A percentile compares a stretch with the other conserved stretches of the same genome.
Conservation (phyloP, 2,329 filamentous ascomycete genomes). For the Claviceps sp. region DNA sequence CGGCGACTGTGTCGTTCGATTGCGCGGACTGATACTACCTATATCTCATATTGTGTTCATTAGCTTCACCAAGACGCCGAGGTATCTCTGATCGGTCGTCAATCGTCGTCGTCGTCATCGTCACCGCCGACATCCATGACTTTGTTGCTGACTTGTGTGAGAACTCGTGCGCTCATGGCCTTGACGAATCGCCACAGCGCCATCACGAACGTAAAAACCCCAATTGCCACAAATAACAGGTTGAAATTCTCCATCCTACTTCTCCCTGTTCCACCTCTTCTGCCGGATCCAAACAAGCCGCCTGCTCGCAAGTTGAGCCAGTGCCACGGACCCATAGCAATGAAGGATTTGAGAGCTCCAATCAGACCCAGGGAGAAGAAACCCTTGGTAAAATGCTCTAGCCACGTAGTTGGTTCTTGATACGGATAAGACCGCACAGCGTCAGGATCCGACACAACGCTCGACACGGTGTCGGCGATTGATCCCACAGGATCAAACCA, state of each 20-base stretch:
- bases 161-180: slow-evolving; percentile 54
- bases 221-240: slow-evolving; percentile 66
- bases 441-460: slow-evolving; percentile 28
- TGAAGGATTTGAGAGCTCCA: slow-evolving; percentile 68
- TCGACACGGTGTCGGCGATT: slow-evolving; percentile 37
- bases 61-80: background rate
- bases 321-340: slow-evolving; percentile 61
- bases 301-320: slow-evolving; percentile 61
- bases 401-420: slow-evolving; percentile 50
- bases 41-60: slow-evolving; percentile 1
- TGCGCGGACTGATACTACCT: background rate
- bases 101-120: slow-evolving; percentile 27
- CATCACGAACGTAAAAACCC: slow-evolving; percentile 70
- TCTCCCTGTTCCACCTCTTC: slow-evolving; percentile 52
- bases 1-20: background rate
- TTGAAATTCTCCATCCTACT: slow-evolving; percentile 68
- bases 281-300: slow-evolving; percentile 38
- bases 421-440: slow-evolving; percentile 24
- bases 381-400: slow-evolving; percentile 77
- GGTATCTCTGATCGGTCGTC: slow-evolving; percentile 19
- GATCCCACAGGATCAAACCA: slow-evolving; percentile 68
- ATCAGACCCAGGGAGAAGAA: slow-evolving; percentile 80
- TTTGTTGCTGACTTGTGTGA: slow-evolving; percentile 64
- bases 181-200: slow-evolving; percentile 73
- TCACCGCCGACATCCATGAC: slow-evolving; percentile 68